Conservation (phyloP, 192 early-diverging fungal genomes). For the Podila horticola region DNA sequence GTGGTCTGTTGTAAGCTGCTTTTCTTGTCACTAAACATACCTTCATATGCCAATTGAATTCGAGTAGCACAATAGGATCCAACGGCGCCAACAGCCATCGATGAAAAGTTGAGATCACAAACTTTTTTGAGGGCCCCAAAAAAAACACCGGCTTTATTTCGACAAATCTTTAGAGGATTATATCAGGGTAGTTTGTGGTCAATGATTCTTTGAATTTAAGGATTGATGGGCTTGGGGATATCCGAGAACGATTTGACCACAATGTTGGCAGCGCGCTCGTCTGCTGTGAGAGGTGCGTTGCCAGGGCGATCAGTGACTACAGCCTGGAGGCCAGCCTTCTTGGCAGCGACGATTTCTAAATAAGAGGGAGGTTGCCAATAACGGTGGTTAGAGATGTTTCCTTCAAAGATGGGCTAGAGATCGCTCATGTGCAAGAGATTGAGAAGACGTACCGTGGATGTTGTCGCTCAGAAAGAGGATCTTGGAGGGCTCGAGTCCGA, state of each 20-base stretch:
- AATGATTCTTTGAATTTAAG: background rate
- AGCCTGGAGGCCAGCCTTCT: constrained; percentile 73
- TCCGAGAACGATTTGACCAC: constrained; percentile 45
- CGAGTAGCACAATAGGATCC: too few species aligned
- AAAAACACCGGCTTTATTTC: too few species aligned
- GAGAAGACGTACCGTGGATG: constrained; percentile 65
- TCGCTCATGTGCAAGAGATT: too few species aligned
- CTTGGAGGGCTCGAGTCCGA: constrained; percentile 58
- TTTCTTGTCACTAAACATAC: too few species aligned
- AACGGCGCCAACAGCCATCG: too few species aligned
- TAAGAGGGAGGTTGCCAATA: background rate
- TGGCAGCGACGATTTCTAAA: constrained; percentile 82
- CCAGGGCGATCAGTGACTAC: constrained; percentile 80
- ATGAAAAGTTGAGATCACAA: too few species aligned
- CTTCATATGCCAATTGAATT: too few species aligned
- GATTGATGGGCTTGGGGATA: constrained; percentile 25
- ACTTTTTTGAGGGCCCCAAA: too few species aligned
- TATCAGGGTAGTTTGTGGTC: too few species aligned
- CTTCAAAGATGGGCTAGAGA: background rate
- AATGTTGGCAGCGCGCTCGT: constrained; percentile 17
- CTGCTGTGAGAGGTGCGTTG: constrained; percentile 66
- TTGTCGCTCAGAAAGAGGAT: constrained; percentile 96
- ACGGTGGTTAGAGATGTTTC: background rate
- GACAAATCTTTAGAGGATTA: too few species aligned
- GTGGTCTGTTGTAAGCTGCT: too few species aligned